These are phyloP conservation scores for Euphorbia lathyris DNA, from an alignment of 345 rosid species.

Conservation along the genomic window DNA sequence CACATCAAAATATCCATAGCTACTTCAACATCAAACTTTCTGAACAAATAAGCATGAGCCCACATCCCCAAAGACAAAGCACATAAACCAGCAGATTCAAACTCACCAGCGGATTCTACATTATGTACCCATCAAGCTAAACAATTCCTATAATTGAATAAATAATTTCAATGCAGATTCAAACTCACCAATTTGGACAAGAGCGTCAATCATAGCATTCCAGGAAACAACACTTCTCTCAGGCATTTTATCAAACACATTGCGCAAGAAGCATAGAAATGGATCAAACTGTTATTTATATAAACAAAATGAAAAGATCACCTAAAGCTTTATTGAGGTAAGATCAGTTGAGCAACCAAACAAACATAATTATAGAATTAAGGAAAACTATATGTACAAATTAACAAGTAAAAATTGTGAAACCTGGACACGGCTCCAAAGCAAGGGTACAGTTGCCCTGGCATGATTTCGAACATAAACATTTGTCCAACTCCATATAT, in stretches of 20 bases:
- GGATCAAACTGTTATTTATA: constrained; percentile 69
- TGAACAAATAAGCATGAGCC: constrained; percentile 58
- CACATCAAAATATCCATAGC: constrained; percentile 48
- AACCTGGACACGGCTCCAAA: no score
- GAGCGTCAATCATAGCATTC: constrained; percentile 67
- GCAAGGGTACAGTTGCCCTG: no score
- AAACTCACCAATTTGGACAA: constrained; percentile 59
- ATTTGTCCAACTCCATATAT: no score
- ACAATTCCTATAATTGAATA: constrained; percentile 38
- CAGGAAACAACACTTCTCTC: constrained; percentile 62
- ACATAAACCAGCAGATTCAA: constrained; percentile 56
- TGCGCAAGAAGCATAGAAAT: constrained; percentile 60
- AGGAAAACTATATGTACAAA: no score
- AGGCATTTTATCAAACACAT: constrained; percentile 61
- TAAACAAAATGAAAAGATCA: constrained; percentile 43
- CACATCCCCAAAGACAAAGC: constrained; percentile 66
- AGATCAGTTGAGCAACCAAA: no score
- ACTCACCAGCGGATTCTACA: constrained; percentile 67
- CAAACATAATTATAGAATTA: no score
- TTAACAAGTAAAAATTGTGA: no score
- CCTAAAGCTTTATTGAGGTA: no score
- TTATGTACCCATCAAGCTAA: constrained; percentile 64
- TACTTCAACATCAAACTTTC: constrained; percentile 29
- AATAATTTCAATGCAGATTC: constrained; percentile 45
- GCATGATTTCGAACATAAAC: no score